Conservation (phyloP, 2,329 filamentous ascomycete genomes). For the Pseudogymnoascus sp. region DNA sequence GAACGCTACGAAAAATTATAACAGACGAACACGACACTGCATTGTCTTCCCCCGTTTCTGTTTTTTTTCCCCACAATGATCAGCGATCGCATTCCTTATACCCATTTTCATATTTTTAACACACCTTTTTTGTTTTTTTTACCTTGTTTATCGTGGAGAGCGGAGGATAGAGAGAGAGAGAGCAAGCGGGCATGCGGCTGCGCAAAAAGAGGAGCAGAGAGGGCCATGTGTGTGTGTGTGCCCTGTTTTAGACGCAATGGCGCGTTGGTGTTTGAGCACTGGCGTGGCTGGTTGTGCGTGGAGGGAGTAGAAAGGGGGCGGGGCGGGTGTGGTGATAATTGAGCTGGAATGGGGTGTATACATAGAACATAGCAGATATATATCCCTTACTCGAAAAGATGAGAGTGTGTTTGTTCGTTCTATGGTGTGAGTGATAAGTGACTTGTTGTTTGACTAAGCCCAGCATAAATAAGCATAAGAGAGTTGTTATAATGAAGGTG, state of each 20-base stretch:
- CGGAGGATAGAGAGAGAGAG: neutral
- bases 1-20: neutral
- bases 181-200: neutral
- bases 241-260: neutral
- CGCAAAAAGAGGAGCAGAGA: neutral
- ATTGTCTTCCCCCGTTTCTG: neutral
- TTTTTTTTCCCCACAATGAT: neutral
- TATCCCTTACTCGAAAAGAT: slow-evolving; percentile 8
- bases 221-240: too few relatives aligned
- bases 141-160: neutral
- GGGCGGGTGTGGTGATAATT: neutral
- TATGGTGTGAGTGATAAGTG: too few relatives aligned
- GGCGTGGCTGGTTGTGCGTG: neutral
- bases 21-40: neutral
- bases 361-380: slow-evolving; percentile 7
- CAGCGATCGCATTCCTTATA: slow-evolving; percentile 9
- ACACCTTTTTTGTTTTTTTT: too few relatives aligned
- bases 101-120: neutral
- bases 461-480: too few relatives aligned
- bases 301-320: neutral
- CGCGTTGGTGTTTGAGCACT: neutral
- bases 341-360: slow-evolving; percentile 1
- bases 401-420: neutral
- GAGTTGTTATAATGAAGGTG: too few relatives aligned
- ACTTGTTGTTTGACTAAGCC: too few relatives aligned